Evolutionary conservation across 805 yeast species (phyloP), one percentile per base, ranked within the genome.

Genomic region (Spathaspora gorwiae): DNA sequence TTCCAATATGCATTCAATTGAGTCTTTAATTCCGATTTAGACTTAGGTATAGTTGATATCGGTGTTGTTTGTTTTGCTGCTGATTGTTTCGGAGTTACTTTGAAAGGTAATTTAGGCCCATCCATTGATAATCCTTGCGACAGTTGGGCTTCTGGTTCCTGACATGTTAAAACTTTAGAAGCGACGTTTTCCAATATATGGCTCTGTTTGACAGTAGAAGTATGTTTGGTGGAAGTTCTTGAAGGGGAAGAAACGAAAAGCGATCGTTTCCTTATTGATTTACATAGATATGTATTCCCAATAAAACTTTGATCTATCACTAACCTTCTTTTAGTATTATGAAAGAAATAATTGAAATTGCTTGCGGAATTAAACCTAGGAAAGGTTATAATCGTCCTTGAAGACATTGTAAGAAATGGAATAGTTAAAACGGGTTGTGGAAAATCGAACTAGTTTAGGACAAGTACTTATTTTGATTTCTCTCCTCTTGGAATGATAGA

Each of bases 1-100:
- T 87, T 87, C 8, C 89, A 44, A 58, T 88, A 90, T 0, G 90
- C 85, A 24, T 74, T 73, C 0, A 76, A 59, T n/a, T 72, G 38
- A 42, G 73, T 67, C 51, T 65, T 73, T 34, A 71, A 55, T 13
- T 52, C 54, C 5, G 48, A 41, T 49, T 42, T 52, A n/a, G 51
- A 33, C 36, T 44, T 48, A 6, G 46, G 46, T 19, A 32, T 26
- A 9, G 19, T 32, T 14, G 35, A 40, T 9, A 39, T 41, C 14
- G 34, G 37, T 11, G 26, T 37, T 14, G 42, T 9, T 19, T 35
- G 41, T 8, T 40, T 10, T 26, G 26, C 32, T 37, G 33, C 50
- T 0, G 49, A 44, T 26, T 31, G 40, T 48, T 74, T 77, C 0
- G 75, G 60, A 41, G 73, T 74, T 3, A 84, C 83, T 35, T 75